Conservation (phyloP, 192 early-diverging fungal genomes). For the Coemansia sp. region DNA sequence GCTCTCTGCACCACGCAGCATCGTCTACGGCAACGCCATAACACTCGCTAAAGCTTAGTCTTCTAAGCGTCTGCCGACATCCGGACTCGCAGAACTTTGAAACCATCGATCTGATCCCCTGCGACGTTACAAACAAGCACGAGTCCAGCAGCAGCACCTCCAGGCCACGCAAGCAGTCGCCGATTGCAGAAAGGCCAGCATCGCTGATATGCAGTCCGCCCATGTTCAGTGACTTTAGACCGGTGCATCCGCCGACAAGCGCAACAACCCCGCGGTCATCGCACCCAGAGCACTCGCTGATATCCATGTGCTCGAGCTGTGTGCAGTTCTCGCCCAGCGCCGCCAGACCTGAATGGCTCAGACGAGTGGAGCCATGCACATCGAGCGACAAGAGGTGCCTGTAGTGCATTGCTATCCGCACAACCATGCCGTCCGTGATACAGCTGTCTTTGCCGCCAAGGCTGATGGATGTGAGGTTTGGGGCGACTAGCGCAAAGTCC, state of each 20-base stretch:
- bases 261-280: constrained; percentile 22
- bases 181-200: constrained; percentile 19
- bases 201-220: constrained; percentile 27
- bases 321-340: constrained; percentile 30
- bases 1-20: constrained; percentile 38
- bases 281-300: constrained; percentile 31
- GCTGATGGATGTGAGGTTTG: constrained; percentile 19
- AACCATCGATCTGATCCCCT: constrained; percentile 27
- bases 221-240: constrained; percentile 21
- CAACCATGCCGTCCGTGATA: constrained; percentile 27
- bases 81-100: constrained; percentile 25
- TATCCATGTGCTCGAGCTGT: constrained; percentile 14
- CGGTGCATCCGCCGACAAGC: constrained; percentile 20
- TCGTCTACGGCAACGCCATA: not conserved
- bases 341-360: constrained; percentile 12
- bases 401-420: constrained; percentile 15
- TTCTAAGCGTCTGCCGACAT: constrained; percentile 30
- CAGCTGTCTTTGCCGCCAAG: constrained; percentile 30
- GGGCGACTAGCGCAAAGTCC: constrained; percentile 14
- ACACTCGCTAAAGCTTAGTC: constrained; percentile 28
- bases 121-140: constrained; percentile 27
- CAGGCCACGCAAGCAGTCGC: constrained; percentile 20
- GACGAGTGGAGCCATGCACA: constrained; percentile 23
- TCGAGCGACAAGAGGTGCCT: constrained; percentile 16
- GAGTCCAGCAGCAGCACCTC: constrained; percentile 26